Percentiles rank a stretch among this genome's conserved stretches.
These are phyloP conservation scores for Arachnomyces sp. DNA, from an alignment of 2,329 filamentous ascomycete species.

Conservation along the genomic window DNA sequence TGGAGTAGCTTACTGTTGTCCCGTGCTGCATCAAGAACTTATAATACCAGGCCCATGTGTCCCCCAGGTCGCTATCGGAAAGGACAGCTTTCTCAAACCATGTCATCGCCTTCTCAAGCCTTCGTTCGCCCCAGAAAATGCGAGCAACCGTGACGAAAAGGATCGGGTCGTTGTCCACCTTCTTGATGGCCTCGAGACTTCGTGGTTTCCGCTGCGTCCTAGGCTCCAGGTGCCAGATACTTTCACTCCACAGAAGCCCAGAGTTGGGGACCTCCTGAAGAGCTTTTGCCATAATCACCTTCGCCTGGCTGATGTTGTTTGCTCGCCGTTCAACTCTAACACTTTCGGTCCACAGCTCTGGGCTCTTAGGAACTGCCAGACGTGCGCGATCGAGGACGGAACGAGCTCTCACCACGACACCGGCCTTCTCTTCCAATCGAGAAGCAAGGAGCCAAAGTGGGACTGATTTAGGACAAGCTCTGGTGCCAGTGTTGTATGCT, in stretches of 20 bases:
- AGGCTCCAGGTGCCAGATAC: conserved; percentile 87
- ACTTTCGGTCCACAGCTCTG: conserved; percentile 86
- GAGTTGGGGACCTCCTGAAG: conserved; percentile 84
- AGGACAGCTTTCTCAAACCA: conserved; percentile 98
- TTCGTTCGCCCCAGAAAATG: conserved; percentile 91
- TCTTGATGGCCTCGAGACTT: conserved; percentile 89
- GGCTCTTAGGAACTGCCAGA: conserved; percentile 74
- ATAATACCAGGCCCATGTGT: conserved; percentile 98
- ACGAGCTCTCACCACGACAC: conserved; percentile 80
- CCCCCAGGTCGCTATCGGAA: conserved; percentile 75
- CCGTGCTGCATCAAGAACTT: conserved; percentile 89
- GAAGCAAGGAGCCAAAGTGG: conserved; percentile 84
- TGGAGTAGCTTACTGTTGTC: conserved; percentile 55
- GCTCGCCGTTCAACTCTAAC: conserved; percentile 85
- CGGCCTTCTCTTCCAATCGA: conserved; percentile 75
- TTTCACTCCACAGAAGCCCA: conserved; percentile 84
- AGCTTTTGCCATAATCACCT: conserved; percentile 85
- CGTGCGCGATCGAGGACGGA: conserved; percentile 88
- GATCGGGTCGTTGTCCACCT: conserved; percentile 83
- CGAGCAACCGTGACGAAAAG: conserved; percentile 87
- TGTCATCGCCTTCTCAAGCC: conserved; percentile 83
- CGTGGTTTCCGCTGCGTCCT: conserved; percentile 88
- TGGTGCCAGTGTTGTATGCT: conserved; percentile 79
- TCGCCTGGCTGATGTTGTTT: conserved; percentile 73
- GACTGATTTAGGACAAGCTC: conserved; percentile 74